Conservation (phyloP, 1,284 basidiomycete species). For the Malassezia equina region DNA sequence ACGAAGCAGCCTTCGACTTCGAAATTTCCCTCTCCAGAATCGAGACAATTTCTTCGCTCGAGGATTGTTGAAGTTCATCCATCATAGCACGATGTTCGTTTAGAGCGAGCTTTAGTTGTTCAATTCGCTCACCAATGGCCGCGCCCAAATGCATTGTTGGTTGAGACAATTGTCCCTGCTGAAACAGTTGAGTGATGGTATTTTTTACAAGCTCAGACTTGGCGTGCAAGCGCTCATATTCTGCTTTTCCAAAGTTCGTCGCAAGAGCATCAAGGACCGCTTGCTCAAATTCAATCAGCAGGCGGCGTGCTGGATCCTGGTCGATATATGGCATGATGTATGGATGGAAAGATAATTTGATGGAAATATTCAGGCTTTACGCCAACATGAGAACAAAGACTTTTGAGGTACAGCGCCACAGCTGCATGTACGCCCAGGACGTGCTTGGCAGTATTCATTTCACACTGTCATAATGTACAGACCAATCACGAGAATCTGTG, state of each 20-base stretch:
- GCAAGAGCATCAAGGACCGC: conserved; percentile 3
- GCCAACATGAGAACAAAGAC: background rate
- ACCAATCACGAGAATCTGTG: background rate
- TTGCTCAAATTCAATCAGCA: conserved; percentile 10
- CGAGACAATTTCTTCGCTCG: background rate
- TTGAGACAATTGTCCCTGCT: background rate
- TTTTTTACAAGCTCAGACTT: background rate
- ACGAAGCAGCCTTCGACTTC: background rate
- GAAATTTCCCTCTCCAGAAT: background rate
- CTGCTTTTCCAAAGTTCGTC: background rate
- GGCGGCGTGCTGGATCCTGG: background rate
- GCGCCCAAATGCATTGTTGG: conserved; percentile 8
- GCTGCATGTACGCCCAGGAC: background rate
- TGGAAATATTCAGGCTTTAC: background rate
- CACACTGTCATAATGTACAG: background rate
- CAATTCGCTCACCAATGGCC: conserved; percentile 3
- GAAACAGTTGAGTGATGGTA: background rate
- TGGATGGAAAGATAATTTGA: background rate
- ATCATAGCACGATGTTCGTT: conserved; percentile 6
- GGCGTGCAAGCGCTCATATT: background rate
- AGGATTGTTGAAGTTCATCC: background rate
- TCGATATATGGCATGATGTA: background rate
- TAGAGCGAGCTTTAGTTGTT: background rate
- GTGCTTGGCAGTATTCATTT: background rate
- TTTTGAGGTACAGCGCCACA: background rate